Base-by-base conservation (phyloP, 75 land plant species). In the Selaginella moellendorffii region DNA sequence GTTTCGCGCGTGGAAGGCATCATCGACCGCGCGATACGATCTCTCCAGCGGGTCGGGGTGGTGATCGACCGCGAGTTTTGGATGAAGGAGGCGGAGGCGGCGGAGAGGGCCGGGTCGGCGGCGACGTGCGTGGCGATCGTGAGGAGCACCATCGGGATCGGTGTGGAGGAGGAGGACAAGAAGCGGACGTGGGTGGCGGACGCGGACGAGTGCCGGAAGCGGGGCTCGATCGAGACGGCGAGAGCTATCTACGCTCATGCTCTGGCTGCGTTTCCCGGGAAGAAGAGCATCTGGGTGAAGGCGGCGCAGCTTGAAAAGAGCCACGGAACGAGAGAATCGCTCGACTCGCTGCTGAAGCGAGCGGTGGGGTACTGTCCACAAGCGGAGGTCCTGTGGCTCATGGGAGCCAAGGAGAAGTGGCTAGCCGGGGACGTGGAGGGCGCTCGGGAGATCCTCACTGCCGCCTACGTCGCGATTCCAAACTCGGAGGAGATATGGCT, bases 81-180 rank as follows among this genome's bases (percentile, higher is more conserved):
- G 95, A 87, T 92, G 97, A 88, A 92, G 68, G 97, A 92, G 80
- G 97, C 95, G 8, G 95, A 92, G 66, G 89, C 86, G 59, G 89
- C 97, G 27, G 97, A 92, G 61, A 63, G 86, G 22, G 97, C 97
- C 1, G 88, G 88, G 0, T 91, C 93, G 18, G 82, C 82, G 67
- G 78, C 67, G 5, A 91, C 97, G 54, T 91, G 93, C 62, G 80
- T 76, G 62, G 97, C 97, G 10, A 91, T 91, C 5, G 78, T 91
- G 20, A 53, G 62, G 29, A 74, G 79, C 26, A 87, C 97, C 0
- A 76, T 91, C 60, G 86, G 85, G 1, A 74, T 87, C 72, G 86
- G 86, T 17, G 97, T 91, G 30, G 97, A 91, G 52, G 97, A 91
- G 54, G 93, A 91, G 65, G 97, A 91, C 74, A 62, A 88, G 58